Conservation (phyloP, 2,329 filamentous ascomycete genomes). For the Harringtonia lauricola region DNA sequence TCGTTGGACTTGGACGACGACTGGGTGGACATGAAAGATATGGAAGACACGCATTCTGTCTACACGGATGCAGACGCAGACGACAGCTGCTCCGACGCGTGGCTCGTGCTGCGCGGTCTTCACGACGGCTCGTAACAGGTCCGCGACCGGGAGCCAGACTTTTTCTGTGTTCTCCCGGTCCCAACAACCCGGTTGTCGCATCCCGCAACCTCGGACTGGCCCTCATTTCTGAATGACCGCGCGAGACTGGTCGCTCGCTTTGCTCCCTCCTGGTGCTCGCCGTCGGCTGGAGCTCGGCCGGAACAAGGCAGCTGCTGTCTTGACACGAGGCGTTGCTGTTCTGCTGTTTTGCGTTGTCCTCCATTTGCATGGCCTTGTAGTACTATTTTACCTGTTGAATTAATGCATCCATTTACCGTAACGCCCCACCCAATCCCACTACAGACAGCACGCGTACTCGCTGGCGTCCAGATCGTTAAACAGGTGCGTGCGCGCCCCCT, state of each 20-base stretch:
- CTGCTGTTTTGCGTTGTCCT: too few relatives aligned
- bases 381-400: too few relatives aligned
- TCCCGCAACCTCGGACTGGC: too few relatives aligned
- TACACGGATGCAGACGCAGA: background rate
- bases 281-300: too few relatives aligned
- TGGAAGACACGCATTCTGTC: background rate
- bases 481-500: conserved; percentile 21
- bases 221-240: too few relatives aligned
- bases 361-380: too few relatives aligned
- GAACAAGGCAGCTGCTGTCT: too few relatives aligned
- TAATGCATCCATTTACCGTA: background rate
- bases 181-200: too few relatives aligned
- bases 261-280: too few relatives aligned
- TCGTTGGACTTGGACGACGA: conserved; percentile 21
- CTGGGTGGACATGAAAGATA: background rate
- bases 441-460: conserved; percentile 22
- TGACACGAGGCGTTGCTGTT: too few relatives aligned
- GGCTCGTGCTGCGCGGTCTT: conserved; percentile 27
- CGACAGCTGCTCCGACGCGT: conserved; percentile 21
- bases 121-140: conserved; percentile 34
- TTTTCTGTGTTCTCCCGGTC: too few relatives aligned
- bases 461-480: conserved; percentile 20
- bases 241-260: too few relatives aligned
- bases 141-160: conserved; percentile 14
- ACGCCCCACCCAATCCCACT: background rate